Base-by-base conservation (phyloP, 2,329 filamentous ascomycete species). In the Nemania sp. region DNA sequence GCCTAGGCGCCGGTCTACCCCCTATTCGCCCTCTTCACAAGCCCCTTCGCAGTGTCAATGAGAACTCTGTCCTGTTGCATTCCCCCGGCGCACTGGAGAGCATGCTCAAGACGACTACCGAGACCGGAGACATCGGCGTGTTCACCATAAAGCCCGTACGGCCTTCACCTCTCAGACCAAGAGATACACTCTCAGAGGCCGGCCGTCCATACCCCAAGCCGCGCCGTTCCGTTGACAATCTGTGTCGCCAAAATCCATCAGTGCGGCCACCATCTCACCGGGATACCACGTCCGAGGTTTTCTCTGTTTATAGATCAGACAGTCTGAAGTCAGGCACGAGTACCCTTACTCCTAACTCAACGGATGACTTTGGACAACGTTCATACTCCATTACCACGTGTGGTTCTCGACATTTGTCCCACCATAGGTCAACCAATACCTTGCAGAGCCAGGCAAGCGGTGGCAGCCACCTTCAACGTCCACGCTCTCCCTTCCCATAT, bases 71-170 rank as follows among this genome's bases (percentile, higher is more conserved):
- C 29, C 77, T 85, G 58, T 80, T 85, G 15, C 80, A 79, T 53
- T 85, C 81, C 0, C 86, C 87, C 0, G 86, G 84, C 5, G 86
- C 86, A 1, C 79, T 90, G n/a, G 85, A 89, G 72, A 86, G 87
- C 76, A 90, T 90, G 88, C 80, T 90, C 66, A 90, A 87, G 79
- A 90, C 86, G 3, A 89, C 87, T 1, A 90, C 88, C 0, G 89
- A 90, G 74, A 89, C 88, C 8, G 88, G 88, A n/a, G 87, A 90
- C 71, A 88, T 89, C 71, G 88, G 87, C 4, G 78, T 86, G 57
- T 90, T 89, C 76, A 88, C 86, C 59, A 87, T 88, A 71, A 83
- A 80, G 54, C 80, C 84, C 7, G 64, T 79, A 18, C 77, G 76
- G 10, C 78, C 80, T 13, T 78, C 78, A 5, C 76, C 77, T 11